Evolutionary conservation across 164 flowering plant genomes (phyloP), one percentile per base, ranked within the genome.

Genomic region (Berberis vulgaris): DNA sequence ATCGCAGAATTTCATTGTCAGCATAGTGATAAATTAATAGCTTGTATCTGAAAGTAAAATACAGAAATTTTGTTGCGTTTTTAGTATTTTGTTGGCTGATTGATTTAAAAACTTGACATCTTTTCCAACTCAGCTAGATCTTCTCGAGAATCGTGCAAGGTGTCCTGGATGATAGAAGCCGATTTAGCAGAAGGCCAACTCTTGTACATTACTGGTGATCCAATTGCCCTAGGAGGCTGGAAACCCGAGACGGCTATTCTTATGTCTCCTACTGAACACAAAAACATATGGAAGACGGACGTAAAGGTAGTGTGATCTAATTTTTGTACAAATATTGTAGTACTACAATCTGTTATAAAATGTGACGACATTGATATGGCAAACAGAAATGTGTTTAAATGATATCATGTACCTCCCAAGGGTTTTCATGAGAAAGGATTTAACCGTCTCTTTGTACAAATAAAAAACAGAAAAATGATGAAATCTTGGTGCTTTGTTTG

Each of bases 271-370:
- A 69, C 82, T 38, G 79, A 79, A 45, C 68, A 78, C 57, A 6
- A 80, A 54, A 79, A 80, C 74, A 55, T 81, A 60, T 87, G 91
- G 94, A 81, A 74, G 71, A 85, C 84, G 43, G 78, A 82, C 72
- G 72, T 77, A 45, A 77, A 81, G 89, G 90, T 86, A 68, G 1
- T 5, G 9, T 9, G 55, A 10, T 52, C 13, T 52, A 10, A 49
- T 49, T 49, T 11, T 49, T 49, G 52, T 6, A 49, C 11, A 49
- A 49, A 6, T 49, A 11, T 52, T 26, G 10, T 6, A 10, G 8
- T 52, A 52, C 13, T 52, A 10, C 1, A 3, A 10, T 10, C 55
- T 6, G 55, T 10, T 52, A 52, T 7, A 52, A 52, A 52, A 10
- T 12, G 13, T 11, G 10, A 52, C 4, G 13, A 3, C 3, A 7